A percentile compares a stretch with the other conserved stretches of the same genome.
These are phyloP conservation scores for Stromatinia cepivora DNA, from an alignment of 2,329 filamentous ascomycete species.

Conservation along the genomic window DNA sequence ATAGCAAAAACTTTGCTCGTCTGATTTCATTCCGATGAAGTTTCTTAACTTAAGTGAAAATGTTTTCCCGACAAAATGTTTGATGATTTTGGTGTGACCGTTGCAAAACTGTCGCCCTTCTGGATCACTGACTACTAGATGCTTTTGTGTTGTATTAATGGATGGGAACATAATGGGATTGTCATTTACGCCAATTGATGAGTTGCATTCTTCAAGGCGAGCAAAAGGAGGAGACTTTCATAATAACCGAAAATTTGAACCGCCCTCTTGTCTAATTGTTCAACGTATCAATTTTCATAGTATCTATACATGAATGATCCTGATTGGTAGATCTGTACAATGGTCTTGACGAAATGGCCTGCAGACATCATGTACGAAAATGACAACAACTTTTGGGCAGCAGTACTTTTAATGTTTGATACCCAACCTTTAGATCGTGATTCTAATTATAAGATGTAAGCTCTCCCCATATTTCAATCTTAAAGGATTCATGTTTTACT, in stretches of 20 bases:
- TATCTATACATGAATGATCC: neutral
- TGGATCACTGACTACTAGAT: neutral
- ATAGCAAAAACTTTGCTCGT: slow-evolving; percentile 38
- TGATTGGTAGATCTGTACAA: slow-evolving; percentile 5
- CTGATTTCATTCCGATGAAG: slow-evolving; percentile 29
- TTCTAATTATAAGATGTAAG: slow-evolving; percentile 15
- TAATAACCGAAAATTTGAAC: neutral
- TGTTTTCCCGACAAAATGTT: slow-evolving; percentile 1
- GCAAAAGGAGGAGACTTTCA: neutral
- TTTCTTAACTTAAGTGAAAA: slow-evolving; percentile 14
- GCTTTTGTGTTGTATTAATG: neutral
- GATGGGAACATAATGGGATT: neutral
- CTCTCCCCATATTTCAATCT: slow-evolving; percentile 8
- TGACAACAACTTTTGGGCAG: slow-evolving; percentile 20
- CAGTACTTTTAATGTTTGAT: slow-evolving; percentile 13
- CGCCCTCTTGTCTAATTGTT: neutral
- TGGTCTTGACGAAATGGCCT: slow-evolving; percentile 8
- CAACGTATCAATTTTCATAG: neutral
- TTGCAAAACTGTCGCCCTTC: neutral
- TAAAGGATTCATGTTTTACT: neutral
- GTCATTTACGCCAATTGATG: slow-evolving; percentile 9
- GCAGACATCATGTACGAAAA: slow-evolving; percentile 17
- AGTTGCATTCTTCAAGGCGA: slow-evolving; percentile 1
- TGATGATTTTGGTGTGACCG: slow-evolving; percentile 12
- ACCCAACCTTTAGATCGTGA: slow-evolving; percentile 3